Base-by-base conservation (phyloP, 106 monocot species). In the Allium sativum region DNA sequence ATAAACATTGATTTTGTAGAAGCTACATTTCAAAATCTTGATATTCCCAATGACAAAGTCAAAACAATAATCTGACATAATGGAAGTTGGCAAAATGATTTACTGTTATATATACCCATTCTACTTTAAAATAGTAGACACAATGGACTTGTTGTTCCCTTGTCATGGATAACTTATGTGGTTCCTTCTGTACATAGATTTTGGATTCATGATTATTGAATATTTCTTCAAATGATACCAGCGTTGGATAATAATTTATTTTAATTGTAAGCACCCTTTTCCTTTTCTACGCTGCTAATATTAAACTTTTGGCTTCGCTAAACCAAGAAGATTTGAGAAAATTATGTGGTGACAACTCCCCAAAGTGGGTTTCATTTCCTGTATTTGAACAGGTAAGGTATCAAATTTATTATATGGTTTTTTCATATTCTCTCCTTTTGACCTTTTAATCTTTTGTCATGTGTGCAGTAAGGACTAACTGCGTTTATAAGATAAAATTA, bases 311-410 rank as follows among this genome's bases (percentile, higher is more conserved):
- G 52, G 88, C 91, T n/a, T 88, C 92, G 21, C 85, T 99, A 54
- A 67, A n/a, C 42, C 88, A 92, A 73, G 98, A 99, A 59, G 98
- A 99, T 56, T 56, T 99, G 67, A 88, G 77, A 71, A 92, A 92
- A 82, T 73, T 99, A 15, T 99, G 98, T 66, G 98, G 92, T 53
- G 92, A 99, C 56, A 99, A 81, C 62, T 92, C 76, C 45, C 98
- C 98, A 53, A 84, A 88, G 67, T 99, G 98, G 98, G 67, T 99
- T 61, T 99, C 98, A 53, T 99, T 99, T 67, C 98, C 98, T 62
- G 71, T 61, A 50, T 99, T 59, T 72, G 98, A 99, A 78, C 98
- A 99, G 92, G 98, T 99, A 18, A 40, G 21, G 9, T 55, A 31
- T 31, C 31, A 2, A 31, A 2, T 31, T 31, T 31, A 12, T 50